phyloP scores from a whole-genome alignment of 306 rosid species.

The Prunus armeniaca region DNA sequence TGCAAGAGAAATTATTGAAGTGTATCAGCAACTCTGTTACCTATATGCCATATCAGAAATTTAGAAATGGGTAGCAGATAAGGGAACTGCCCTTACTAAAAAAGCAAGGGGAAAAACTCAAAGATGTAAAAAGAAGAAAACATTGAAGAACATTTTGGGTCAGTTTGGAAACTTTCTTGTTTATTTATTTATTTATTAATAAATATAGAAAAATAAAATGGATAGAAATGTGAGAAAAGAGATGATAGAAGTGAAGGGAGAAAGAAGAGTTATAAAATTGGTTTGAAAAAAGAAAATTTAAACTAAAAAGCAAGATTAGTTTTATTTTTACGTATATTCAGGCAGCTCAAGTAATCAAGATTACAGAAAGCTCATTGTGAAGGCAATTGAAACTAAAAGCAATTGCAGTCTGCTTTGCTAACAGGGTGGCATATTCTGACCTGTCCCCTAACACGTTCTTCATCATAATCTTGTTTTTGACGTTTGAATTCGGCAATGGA shows the following conservation, averaged over 20 bases:
- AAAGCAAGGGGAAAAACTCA: neutral
- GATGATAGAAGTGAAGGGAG: neutral
- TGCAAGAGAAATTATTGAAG: neutral
- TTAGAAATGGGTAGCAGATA: neutral
- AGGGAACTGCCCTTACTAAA: too few relatives aligned
- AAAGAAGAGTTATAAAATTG: neutral
- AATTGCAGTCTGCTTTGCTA: slow-evolving; percentile 6
- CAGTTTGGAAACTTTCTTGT: neutral
- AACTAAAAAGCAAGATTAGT: neutral
- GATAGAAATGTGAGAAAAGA: neutral
- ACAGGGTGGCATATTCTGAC: slow-evolving; percentile 36
- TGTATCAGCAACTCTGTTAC: neutral
- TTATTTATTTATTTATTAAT: neutral
- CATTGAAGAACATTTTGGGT: neutral
- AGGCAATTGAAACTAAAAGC: neutral
- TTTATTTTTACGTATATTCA: neutral
- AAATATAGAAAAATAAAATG: neutral
- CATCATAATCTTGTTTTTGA: slow-evolving; percentile 78
- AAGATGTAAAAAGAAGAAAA: neutral
- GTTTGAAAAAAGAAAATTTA: neutral
- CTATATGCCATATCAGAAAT: neutral
- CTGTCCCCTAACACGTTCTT: slow-evolving; percentile 81
- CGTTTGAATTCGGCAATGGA: slow-evolving; percentile 80
- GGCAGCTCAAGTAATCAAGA: neutral
- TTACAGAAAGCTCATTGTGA: neutral